phyloP scores from a whole-genome alignment of 495 filamentous ascomycete genomes.

The Hypoxylon fuscum region DNA sequence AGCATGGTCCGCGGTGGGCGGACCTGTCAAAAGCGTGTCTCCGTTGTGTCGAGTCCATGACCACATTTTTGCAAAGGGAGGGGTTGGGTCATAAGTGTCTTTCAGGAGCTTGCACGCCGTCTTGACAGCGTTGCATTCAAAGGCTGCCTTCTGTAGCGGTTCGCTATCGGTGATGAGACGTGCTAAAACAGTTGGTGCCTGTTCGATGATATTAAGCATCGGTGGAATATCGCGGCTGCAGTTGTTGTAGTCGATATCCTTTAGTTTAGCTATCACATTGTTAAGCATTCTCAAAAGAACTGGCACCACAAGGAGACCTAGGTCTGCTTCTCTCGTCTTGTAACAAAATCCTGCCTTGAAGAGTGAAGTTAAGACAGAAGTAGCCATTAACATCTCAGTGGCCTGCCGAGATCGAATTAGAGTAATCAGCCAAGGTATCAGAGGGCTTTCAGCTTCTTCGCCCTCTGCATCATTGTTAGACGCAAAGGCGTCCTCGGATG shows the following conservation, averaged over 20 bases:
- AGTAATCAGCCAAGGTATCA: conserved; percentile 85
- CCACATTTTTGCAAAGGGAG: conserved; percentile 48
- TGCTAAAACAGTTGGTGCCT: conserved; percentile 77
- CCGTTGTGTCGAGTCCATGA: conserved; percentile 53
- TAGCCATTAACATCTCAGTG: conserved; percentile 77
- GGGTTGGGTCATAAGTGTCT: conserved; percentile 62
- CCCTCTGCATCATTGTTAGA: conserved; percentile 43
- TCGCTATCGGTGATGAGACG: conserved; percentile 79
- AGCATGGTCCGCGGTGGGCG: conserved; percentile 42
- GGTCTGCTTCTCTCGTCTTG: conserved; percentile 66
- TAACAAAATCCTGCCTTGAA: conserved; percentile 73
- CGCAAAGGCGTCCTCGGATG: conserved; percentile 38
- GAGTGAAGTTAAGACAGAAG: conserved; percentile 77
- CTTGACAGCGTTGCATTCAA: conserved; percentile 79
- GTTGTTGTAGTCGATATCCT: conserved; percentile 33
- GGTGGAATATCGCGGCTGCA: conserved; percentile 48
- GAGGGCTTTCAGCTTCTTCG: conserved; percentile 77
- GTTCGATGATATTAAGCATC: conserved; percentile 68
- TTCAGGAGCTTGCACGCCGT: conserved; percentile 80
- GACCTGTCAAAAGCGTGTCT: conserved; percentile 18
- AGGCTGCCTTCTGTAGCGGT: conserved; percentile 80
- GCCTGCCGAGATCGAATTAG: conserved; percentile 70
- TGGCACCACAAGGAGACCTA: conserved; percentile 76
- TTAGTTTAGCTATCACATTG: conserved; percentile 54
- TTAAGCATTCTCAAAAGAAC: conserved; percentile 75